Conservation (phyloP, 768 basidiomycete genomes). For the Rhodotorula kratochvilovae region DNA sequence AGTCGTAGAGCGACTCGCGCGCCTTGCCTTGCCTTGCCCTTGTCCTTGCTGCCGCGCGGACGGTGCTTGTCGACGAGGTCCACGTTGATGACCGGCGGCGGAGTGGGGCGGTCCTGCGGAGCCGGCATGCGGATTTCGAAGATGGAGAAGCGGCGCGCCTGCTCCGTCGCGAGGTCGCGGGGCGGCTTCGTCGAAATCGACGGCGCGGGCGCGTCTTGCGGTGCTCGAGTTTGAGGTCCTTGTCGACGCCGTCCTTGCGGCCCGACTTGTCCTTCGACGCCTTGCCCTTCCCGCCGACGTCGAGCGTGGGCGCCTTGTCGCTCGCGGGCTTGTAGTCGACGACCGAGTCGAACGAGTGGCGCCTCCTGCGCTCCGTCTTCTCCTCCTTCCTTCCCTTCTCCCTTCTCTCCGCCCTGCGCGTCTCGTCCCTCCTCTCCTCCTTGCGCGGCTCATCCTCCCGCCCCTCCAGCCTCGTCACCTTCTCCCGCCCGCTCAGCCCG, state of each 20-base stretch:
- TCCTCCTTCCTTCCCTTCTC: not conserved
- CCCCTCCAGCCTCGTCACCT: not conserved
- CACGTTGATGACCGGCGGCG: too few species aligned
- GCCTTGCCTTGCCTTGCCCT: not conserved
- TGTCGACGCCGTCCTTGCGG: not conserved
- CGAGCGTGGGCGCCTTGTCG: not conserved
- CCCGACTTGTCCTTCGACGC: not conserved
- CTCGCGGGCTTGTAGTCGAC: not conserved
- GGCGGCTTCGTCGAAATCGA: not conserved
- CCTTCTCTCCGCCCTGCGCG: not conserved
- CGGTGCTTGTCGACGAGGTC: not conserved
- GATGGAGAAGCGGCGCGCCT: not conserved
- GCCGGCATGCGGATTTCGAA: not conserved
- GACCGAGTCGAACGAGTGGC: constrained; percentile 2
- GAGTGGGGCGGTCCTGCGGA: too few species aligned
- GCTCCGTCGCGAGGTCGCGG: not conserved
- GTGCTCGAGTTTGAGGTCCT: not conserved
- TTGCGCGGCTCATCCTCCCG: too few species aligned
- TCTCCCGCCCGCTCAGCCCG: constrained; percentile 2
- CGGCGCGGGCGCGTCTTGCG: too few species aligned
- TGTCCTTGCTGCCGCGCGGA: too few species aligned
- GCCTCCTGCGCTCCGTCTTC: too few species aligned
- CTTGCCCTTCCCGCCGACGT: not conserved
- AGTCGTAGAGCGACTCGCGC: not conserved
- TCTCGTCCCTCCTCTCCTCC: not conserved